Percentiles rank a stretch among this genome's conserved stretches.
Conservation (phyloP, 2,329 filamentous ascomycete species). For the Cytospora mali region DNA sequence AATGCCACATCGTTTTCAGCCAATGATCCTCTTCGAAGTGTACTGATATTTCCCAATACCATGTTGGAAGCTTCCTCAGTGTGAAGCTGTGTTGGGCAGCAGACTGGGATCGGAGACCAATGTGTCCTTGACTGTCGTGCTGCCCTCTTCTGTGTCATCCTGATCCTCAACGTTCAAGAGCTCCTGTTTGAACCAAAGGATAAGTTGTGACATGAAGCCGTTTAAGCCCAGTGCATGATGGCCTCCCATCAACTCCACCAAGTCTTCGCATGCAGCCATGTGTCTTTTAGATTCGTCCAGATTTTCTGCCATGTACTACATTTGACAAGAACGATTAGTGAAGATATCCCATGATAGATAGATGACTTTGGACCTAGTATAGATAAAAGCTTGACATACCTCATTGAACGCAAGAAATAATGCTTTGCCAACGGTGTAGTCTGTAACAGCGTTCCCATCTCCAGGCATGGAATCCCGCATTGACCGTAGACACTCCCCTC, state of each 20-base stretch:
- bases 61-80: neutral
- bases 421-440: constrained; percentile 7
- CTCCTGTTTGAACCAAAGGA: constrained; percentile 13
- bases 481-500: constrained; percentile 11
- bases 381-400: neutral
- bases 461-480: constrained; percentile 11
- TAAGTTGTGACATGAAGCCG: constrained; percentile 18
- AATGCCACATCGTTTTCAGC: neutral
- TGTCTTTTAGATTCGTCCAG: neutral
- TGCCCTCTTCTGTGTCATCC: neutral
- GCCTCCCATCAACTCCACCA: constrained; percentile 14
- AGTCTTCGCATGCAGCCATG: constrained; percentile 16
- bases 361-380: no score
- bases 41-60: neutral
- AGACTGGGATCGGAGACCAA: neutral
- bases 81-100: neutral
- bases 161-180: neutral
- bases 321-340: neutral
- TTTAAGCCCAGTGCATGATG: constrained; percentile 28
- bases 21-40: neutral
- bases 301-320: constrained; percentile 14
- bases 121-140: neutral
- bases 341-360: no score
- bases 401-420: constrained; percentile 20
- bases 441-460: constrained; percentile 3